Evolutionary conservation across 441 rosid genomes (phyloP).

Genomic region (Jatropha podagrica): DNA sequence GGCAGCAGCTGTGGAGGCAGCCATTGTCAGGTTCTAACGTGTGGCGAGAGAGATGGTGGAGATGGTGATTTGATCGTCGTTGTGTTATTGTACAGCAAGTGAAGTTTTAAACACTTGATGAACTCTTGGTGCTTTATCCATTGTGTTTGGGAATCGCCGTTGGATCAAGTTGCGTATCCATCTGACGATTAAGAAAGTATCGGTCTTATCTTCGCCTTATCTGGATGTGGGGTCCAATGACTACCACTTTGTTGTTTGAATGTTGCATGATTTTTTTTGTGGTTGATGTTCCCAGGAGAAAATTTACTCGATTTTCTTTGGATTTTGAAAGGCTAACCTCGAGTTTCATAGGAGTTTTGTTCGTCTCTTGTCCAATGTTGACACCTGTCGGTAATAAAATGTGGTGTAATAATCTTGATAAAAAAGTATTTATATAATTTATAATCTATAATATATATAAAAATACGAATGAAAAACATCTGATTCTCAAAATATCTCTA

Average conservation of each 20-base stretch:
- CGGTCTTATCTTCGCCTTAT: slow-evolving; percentile 72
- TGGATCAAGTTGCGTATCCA: slow-evolving; percentile 68
- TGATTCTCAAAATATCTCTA: no score
- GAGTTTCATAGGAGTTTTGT: neutral
- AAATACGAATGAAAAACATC: no score
- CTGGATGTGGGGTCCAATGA: slow-evolving; percentile 39
- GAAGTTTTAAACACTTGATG: slow-evolving; percentile 8
- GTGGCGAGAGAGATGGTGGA: neutral
- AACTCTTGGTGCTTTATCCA: slow-evolving; percentile 35
- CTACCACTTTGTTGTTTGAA: neutral
- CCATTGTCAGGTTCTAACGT: slow-evolving; percentile 25
- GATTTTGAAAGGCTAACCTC: slow-evolving; percentile 8
- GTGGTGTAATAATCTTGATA: no score
- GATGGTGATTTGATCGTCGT: neutral
- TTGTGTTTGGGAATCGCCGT: slow-evolving; percentile 30
- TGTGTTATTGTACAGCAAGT: slow-evolving; percentile 10
- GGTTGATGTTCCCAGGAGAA: slow-evolving; percentile 21
- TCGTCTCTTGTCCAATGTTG: neutral
- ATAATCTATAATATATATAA: no score
- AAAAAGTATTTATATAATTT: no score
- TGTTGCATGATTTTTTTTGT: neutral
- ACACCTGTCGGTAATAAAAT: neutral
- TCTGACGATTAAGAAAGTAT: slow-evolving; percentile 49
- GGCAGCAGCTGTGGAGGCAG: slow-evolving; percentile 60
- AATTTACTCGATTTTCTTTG: slow-evolving; percentile 10